phyloP scores from a whole-genome alignment of 1,139 yeast genomes.

The Wickerhamomyces sp. region DNA sequence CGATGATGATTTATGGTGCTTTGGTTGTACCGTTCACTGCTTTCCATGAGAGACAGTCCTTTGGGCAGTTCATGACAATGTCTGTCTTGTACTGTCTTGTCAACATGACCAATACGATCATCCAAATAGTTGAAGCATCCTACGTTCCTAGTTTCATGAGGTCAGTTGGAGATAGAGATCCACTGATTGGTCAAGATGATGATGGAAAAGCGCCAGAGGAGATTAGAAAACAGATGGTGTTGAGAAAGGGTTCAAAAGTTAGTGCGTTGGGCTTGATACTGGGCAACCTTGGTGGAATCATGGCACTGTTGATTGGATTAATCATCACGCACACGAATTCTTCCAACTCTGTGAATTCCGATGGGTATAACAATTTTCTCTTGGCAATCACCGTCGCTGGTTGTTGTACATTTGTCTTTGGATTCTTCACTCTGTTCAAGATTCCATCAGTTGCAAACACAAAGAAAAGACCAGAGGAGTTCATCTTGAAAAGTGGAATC shows the following conservation, averaged over 20 bases:
- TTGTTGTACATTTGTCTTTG: conserved; percentile 30
- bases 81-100: conserved; percentile 33
- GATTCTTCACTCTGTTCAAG: conserved; percentile 27
- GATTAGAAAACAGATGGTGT: conserved; percentile 25
- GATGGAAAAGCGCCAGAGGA: conserved; percentile 25
- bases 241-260: conserved; percentile 34
- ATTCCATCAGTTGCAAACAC: conserved; percentile 35
- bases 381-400: conserved; percentile 41
- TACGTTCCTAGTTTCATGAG: conserved; percentile 42
- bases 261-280: conserved; percentile 37
- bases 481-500: conserved; percentile 26
- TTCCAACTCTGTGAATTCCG: conserved; percentile 25
- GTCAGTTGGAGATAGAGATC: conserved; percentile 16
- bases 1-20: conserved; percentile 33
- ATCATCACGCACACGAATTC: conserved; percentile 31
- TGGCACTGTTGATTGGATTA: conserved; percentile 36
- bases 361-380: conserved; percentile 34
- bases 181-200: background rate
- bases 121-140: conserved; percentile 39
- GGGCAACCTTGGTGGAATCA: conserved; percentile 38
- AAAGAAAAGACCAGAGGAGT: conserved; percentile 26
- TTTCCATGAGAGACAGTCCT: conserved; percentile 23
- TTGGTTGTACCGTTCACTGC: conserved; percentile 38
- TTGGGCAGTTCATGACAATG: conserved; percentile 25
- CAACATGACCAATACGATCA: conserved; percentile 30